Base-by-base conservation (phyloP, 1,284 basidiomycete genomes). In the Porogramme epimiltina region DNA sequence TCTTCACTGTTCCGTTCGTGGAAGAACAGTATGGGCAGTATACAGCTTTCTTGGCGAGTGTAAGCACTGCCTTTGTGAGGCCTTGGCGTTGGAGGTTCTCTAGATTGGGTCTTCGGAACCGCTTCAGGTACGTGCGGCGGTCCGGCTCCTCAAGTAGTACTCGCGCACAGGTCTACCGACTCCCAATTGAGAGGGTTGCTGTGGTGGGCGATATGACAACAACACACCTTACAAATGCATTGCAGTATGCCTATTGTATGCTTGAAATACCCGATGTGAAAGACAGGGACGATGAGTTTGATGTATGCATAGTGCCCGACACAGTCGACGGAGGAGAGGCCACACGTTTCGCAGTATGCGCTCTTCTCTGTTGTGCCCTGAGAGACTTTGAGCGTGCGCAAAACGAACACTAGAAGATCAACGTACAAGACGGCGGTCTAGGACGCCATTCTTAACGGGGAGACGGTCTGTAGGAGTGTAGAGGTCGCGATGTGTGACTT, bases 271-370 rank as follows among this genome's bases (percentile, higher is more conserved):
- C 97, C 97, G 58, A 98, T 93, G 68, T 99, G 95, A 67, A 98
- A 99, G 13, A 98, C 95, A 0, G 96, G 96, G 13, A 99, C 86
- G 26, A 91, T 87, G 33, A 99, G 83, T 72, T 96, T 96, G 75
- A 98, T 95, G 73, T 96, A 97, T 6, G 95, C 95, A 70, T 96
- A 98, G 71, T 98, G 95, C 1, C 97, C 97, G 5, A 98, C 95
- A 69, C 97, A 99, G 60, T 98, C 94, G 2, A 95, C 91, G 52
- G 93, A 88, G 38, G 86, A 87, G 57, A 95, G 84, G 15, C 94
- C 94, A 66, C 97, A 99, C 0, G 97, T 99, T 69, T 96, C 91
- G 72, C 97, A 99, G 60, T 87, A 90, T 10, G 90, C 84, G 56
- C 79, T 84, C 76, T 99, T 99, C 69, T 98, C 95, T 39, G 93